Evolutionary conservation across 177 flowering plant genomes (phyloP).

Genomic region (Telopea speciosissima): DNA sequence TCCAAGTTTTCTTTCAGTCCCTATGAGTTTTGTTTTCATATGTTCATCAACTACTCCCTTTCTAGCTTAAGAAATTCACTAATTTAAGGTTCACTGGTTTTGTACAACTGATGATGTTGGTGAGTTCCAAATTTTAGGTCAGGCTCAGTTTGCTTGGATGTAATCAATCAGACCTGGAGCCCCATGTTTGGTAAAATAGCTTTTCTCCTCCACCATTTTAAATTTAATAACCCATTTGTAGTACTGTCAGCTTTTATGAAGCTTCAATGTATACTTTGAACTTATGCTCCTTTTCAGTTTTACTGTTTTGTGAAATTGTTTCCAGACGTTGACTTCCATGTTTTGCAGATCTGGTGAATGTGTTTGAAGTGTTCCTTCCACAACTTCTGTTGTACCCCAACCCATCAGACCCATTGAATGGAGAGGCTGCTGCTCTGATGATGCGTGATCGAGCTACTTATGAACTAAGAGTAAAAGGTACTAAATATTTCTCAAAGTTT

Average conservation of each 20-base stretch:
- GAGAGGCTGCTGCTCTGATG: slow-evolving; percentile 72
- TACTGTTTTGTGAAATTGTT: slow-evolving; percentile 4
- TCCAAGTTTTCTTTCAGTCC: background rate
- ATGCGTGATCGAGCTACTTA: slow-evolving; percentile 53
- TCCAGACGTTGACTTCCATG: slow-evolving; percentile 10
- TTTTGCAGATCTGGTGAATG: slow-evolving; percentile 53
- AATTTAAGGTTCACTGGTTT: background rate
- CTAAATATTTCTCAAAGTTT: slow-evolving; percentile 1
- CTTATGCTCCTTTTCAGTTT: slow-evolving; percentile 2
- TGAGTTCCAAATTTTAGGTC: slow-evolving; percentile 53
- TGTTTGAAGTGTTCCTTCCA: slow-evolving; percentile 65
- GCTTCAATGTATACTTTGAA: slow-evolving; percentile 1
- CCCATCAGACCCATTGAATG: slow-evolving; percentile 67
- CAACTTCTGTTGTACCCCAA: slow-evolving; percentile 67
- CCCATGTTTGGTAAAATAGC: slow-evolving; percentile 78
- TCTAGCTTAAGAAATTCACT: background rate
- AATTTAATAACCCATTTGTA: background rate
- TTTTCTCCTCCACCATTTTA: background rate
- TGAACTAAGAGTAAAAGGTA: slow-evolving; percentile 68
- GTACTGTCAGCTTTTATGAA: background rate
- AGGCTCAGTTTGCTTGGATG: slow-evolving; percentile 90
- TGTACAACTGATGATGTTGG: slow-evolving; percentile 5
- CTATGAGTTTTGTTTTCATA: slow-evolving; percentile 1
- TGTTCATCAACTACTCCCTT: background rate
- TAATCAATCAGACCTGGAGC: slow-evolving; percentile 92